Base-by-base conservation (phyloP, 768 basidiomycete genomes). In the Dioszegia hungarica region DNA sequence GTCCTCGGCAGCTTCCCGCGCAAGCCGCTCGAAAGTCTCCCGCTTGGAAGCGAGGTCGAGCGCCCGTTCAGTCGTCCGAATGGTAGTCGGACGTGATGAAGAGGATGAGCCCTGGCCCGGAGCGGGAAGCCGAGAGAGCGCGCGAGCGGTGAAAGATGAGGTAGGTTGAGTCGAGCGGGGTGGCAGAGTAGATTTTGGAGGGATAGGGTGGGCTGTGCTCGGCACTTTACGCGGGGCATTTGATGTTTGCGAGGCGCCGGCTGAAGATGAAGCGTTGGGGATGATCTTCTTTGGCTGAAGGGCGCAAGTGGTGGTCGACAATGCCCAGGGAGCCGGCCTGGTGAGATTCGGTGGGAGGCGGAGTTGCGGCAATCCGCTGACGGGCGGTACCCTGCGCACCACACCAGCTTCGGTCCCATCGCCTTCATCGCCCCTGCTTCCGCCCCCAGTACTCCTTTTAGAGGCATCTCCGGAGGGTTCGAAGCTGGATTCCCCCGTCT, bases 101-200 rank as follows among this genome's bases (percentile, higher is more conserved):
- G 57, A 40, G 3, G 55, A 38, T 8, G 61, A 57, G 1, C 66
- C 63, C 51, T 59, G 62, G 3, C 66, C 66, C 12, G 63, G 66
- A 12, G 60, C 52, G 17, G 66, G 66, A 1, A 68, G 51, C 12
- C 59, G 34, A 4, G 63, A 59, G 2, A 68, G 38, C 11, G 66
- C 66, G 2, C 58, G 58, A 3, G 60, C 55, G 3, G 58, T 39
- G 55, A 66, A 66, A 3, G 57, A 48, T 12, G 63, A 61, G 38
- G 20, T 2, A n/a, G 45, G 20, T 40, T 9, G 27, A 27, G n/a
- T n/a, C n/a, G n/a, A n/a, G n/a, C 25, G 33, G 22, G 29, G 46
- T 24, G 28, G 43, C 9, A 17, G 46, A 22, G 17, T n/a, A 20
- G 31, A 33, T 33, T 6, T 14, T 6, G 31, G 31, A 33, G 37